Evolutionary conservation across 106 monocot species (phyloP).

Genomic region (Triglochin maritima): DNA sequence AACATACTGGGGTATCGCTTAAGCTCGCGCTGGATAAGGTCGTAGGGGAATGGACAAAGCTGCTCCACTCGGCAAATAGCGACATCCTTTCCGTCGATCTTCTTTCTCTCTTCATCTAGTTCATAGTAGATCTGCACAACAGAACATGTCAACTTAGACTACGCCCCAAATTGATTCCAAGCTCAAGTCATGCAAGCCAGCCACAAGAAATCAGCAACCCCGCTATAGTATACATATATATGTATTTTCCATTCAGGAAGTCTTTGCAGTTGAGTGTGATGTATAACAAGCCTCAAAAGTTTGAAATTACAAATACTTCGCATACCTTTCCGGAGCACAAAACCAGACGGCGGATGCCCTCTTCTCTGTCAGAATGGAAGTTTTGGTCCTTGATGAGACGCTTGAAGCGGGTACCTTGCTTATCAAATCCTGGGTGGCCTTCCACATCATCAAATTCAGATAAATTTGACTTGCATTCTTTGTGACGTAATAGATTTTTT

Average conservation of each 20-base stretch:
- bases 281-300: no score
- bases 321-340: constrained; percentile 93
- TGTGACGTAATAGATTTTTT: constrained; percentile 88
- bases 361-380: constrained; percentile 64
- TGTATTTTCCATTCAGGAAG: no score
- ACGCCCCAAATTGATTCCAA: neutral
- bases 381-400: constrained; percentile 92
- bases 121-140: constrained; percentile 78
- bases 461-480: constrained; percentile 89
- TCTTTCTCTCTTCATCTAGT: constrained; percentile 79
- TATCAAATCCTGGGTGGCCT: constrained; percentile 95
- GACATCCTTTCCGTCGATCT: constrained; percentile 52
- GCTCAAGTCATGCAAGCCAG: no score
- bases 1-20: constrained; percentile 95
- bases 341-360: constrained; percentile 73
- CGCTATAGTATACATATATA: no score
- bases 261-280: no score
- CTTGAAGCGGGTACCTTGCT: constrained; percentile 98
- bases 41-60: constrained; percentile 94
- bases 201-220: no score
- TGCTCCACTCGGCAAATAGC: constrained; percentile 97
- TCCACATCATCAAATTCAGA: constrained; percentile 92
- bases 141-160: neutral
- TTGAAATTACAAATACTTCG: no score
- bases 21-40: constrained; percentile 86